Evolutionary conservation across 371 early-diverging fungal genomes (phyloP), one percentile per base, ranked within the genome.

Genomic region (Mortierella sp.): DNA sequence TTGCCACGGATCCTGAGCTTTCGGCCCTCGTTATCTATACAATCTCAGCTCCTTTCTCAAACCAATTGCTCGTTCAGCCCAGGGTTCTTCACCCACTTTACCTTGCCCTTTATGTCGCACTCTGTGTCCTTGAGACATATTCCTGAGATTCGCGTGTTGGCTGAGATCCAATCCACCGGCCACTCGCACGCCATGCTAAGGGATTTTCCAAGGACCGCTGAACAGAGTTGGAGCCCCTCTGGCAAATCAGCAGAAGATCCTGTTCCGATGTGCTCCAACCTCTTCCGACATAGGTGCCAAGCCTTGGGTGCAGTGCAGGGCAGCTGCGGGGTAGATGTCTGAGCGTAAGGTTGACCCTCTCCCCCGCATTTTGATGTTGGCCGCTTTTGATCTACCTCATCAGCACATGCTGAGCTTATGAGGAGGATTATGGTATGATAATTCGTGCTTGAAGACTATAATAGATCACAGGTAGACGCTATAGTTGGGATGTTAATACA

Each of bases 221-320:
- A 38, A 60, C 64, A 49, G 23, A 54, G 30, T 64, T 73, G 51
- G 60, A 67, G 28, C 56, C 45, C 74, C 74, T 63, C 63, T 54
- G 31, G 64, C 74, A 68, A 73, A 73, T 73, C 50, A 64, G 57
- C 60, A 21, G 4, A 34, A 34, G 10, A 12, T n/a, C 23, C 28
- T 16, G 55, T 73, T 73, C 74, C 74, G 74, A 67, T 59, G 41
- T 45, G 14, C 54, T 59, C 72, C 72, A 54, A 43, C 39, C 30
- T 43, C 43, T 62, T 67, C 73, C 67, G 62, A 62, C 24, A 31
- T 9, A 14, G 14, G 19, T 10, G 34, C n/a, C n/a, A n/a, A 34
- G 10, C 34, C 10, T 34, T 34, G 34, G 34, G 10, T 34, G 14
- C 27, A 12, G 26, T 47, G 12, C 8, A 26, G 18, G 13, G 19